Evolutionary conservation across 2,329 filamentous ascomycete genomes (phyloP), one percentile per base, ranked within the genome.

Genomic region (Acrocalymma vagum): DNA sequence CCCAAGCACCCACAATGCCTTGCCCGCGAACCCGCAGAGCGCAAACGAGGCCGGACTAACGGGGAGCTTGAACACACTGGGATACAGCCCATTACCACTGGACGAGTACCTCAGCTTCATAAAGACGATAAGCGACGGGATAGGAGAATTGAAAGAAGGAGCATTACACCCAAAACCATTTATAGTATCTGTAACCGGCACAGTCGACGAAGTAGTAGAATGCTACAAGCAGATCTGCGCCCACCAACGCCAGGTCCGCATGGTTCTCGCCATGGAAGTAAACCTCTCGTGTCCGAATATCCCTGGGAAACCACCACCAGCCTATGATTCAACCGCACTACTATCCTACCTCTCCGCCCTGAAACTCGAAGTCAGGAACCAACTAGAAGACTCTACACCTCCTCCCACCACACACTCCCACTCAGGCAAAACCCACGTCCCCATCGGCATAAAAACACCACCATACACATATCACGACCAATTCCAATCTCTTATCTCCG

Each of bases 251-350:
- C 39, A 36, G 2, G 73, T 62, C 3, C 31, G 17, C 16, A 73
- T 83, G 51, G 75, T 76, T 1, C 72, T 89, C 1, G 84, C 83
- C 13, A 81, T 91, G 74, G 88, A 93, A 67, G 75, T 92, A 57
- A 93, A 93, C 61, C 79, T 92, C 20, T 87, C 82, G 21, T 92
- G 88, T 54, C 88, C 88, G 0, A 92, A 93, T 58, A 91, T 92
- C 33, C 76, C 79, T 0, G 72, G 73, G 13, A 78, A 79, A 30
- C 84, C 87, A 1, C 88, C 88, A 1, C 87, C 88, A 5, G 88
- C 88, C 0, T 92, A 91, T 62, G 77, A 80, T 6, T 66, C 73
- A 0, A 50, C 52, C 0, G 72, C 77, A 0, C 63, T 92, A 3
- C 49, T 63, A 0, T 65, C 68, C 5, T 90, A 89, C 47, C 69